Evolutionary conservation across 805 yeast species (phyloP).

Genomic region (Ogataea ramenticola): DNA sequence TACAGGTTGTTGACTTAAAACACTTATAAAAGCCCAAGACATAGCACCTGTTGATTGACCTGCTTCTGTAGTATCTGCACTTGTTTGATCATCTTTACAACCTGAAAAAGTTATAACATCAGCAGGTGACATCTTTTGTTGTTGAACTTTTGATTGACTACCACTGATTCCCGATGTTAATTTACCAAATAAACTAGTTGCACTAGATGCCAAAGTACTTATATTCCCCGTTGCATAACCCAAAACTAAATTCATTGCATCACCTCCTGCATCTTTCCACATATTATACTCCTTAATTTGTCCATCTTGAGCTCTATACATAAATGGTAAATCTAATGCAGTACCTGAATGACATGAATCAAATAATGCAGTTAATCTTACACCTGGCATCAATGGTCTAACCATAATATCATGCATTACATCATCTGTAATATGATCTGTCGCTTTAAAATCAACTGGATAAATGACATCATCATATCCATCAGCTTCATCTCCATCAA

Average conservation of each 20-base stretch:
- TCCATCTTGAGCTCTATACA: constrained; percentile 72
- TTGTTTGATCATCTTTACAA: constrained; percentile 77
- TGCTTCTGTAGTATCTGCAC: constrained; percentile 72
- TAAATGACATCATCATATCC: constrained; percentile 31
- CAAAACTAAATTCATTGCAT: constrained; percentile 50
- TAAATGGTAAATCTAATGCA: constrained; percentile 71
- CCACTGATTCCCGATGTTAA: constrained; percentile 28
- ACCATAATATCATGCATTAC: constrained; percentile 68
- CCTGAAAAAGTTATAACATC: constrained; percentile 75
- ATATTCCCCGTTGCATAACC: constrained; percentile 57
- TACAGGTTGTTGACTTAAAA: constrained; percentile 49
- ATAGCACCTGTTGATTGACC: constrained; percentile 78
- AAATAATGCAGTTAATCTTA: constrained; percentile 69
- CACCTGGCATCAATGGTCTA: constrained; percentile 60
- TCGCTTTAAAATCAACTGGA: constrained; percentile 42
- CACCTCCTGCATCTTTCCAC: constrained; percentile 67
- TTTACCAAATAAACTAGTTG: constrained; percentile 26
- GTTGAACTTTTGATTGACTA: constrained; percentile 31
- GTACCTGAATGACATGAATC: constrained; percentile 88
- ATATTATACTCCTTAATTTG: constrained; percentile 74
- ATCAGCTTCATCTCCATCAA: constrained; percentile 30
- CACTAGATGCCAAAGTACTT: constrained; percentile 33
- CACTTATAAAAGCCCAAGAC: constrained; percentile 71
- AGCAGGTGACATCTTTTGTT: constrained; percentile 62
- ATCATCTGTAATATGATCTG: constrained; percentile 71